Evolutionary conservation across 371 early-diverging fungal species (phyloP), one percentile per base, ranked within the genome.

Genomic region (Haplosporangium sp.): DNA sequence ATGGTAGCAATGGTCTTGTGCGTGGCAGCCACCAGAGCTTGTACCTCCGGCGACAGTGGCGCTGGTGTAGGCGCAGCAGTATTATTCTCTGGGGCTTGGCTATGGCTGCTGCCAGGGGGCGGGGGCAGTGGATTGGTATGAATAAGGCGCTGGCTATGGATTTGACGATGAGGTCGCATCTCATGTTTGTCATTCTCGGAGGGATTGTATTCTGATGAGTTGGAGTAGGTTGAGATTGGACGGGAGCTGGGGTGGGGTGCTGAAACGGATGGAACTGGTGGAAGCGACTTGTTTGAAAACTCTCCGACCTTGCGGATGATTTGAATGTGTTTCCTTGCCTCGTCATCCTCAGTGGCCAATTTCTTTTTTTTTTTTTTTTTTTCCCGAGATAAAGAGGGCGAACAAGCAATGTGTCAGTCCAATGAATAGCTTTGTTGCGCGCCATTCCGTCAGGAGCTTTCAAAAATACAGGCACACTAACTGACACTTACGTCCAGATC

Each of bases 1-100:
- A 79, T 67, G 8, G 80, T 79, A 6, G 80, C 69, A 29, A 79
- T 79, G 6, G 80, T 79, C 66, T 69, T 79, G 62, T 79, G 55
- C 20, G 80, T 79, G n/a, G 69, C 73, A 21, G 61, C 41, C 10
- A 73, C 69, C 2, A 79, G 42, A 0, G 80, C 80, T 37, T 64
- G 80, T 13, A 79, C 69, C 41, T 79, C 80, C 10, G 80, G 73
- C 16, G 80, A 63, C 1, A 62, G 50, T 12, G 79, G 71, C 12
- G 64, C 55, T 29, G 68, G 73, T 18, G 73, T 68, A 47, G 76
- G 70, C 21, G 69, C 65, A 11, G 59, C 59, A 11, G 67, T 48
- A 23, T 53, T 57, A 53, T 12, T 18, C 12, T 65, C 65, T 14
- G 40, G 12, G 37, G n/a, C 29, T 29, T 36, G 20, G 46, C 4